Percentiles rank a stretch among this genome's conserved stretches.
Evolutionary conservation across 208 protist genomes (phyloP).

Genomic region (Leishmania aethiopica): DNA sequence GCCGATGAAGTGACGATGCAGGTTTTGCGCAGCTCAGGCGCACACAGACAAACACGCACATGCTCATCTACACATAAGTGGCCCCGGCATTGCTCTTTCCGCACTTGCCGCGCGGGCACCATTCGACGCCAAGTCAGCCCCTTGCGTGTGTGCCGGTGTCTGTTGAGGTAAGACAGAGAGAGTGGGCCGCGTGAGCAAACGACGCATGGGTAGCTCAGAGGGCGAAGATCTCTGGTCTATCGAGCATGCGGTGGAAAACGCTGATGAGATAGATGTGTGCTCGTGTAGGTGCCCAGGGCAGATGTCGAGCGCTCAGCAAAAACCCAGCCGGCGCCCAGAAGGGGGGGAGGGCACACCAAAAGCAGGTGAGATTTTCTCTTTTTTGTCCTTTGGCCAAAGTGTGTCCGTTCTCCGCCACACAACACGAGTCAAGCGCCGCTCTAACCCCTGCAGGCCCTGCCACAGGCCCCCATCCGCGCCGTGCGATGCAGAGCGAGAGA

Average conservation of each 20-base stretch:
- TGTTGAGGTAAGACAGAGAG: not conserved
- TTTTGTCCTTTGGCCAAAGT: not conserved
- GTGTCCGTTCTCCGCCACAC: not conserved
- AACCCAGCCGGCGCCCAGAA: not conserved
- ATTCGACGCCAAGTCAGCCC: not conserved
- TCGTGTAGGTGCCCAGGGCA: not conserved
- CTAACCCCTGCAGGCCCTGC: not conserved
- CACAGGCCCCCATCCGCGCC: not conserved
- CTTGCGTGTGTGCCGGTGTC: not conserved
- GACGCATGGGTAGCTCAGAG: not conserved
- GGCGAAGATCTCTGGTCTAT: not conserved
- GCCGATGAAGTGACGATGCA: not conserved
- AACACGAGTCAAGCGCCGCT: not conserved
- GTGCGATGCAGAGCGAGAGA: too few species aligned
- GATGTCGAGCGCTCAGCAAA: not conserved
- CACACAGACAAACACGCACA: not conserved
- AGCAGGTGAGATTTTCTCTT: not conserved
- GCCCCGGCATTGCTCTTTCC: not conserved
- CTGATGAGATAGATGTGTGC: not conserved
- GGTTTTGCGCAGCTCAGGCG: not conserved
- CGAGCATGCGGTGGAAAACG: not conserved
- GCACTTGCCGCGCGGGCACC: not conserved
- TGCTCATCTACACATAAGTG: not conserved
- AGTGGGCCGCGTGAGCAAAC: not conserved
- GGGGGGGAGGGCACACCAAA: not conserved